These are phyloP conservation scores for Tetrahymena elliotti DNA, from an alignment of 73 alveolate genomes.

Conservation along the genomic window DNA sequence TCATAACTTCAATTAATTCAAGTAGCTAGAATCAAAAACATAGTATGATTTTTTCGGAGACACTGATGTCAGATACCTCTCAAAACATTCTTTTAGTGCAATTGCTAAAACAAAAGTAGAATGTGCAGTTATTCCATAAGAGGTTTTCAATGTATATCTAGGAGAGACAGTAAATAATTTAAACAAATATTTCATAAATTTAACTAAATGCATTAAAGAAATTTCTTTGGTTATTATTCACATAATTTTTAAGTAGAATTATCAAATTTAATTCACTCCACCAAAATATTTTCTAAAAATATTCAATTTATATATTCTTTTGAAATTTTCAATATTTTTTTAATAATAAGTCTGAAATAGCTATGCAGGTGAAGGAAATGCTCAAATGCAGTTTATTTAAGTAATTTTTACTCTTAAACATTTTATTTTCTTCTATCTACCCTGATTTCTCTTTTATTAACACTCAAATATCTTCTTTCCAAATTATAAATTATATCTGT, in stretches of 20 bases:
- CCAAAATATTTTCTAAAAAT: no score
- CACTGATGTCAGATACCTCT: neutral
- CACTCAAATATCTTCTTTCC: neutral
- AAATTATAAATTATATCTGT: no score
- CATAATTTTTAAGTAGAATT: neutral
- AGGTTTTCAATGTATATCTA: neutral
- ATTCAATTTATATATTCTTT: no score
- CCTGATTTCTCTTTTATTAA: no score
- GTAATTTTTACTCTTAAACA: neutral
- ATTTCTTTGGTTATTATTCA: neutral
- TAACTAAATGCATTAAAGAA: neutral
- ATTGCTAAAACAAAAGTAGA: neutral
- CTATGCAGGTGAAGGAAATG: neutral
- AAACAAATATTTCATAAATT: neutral
- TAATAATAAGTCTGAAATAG: neutral
- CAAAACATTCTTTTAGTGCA: neutral
- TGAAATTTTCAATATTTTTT: no score
- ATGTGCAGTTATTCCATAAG: neutral
- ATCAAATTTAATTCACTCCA: no score
- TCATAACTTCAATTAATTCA: neutral
- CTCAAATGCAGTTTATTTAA: neutral
- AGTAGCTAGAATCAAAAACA: neutral
- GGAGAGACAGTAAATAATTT: neutral
- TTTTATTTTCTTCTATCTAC: neutral
- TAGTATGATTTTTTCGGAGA: neutral